Base-by-base conservation (phyloP, 768 basidiomycete species). In the Mycena epipterygia region DNA sequence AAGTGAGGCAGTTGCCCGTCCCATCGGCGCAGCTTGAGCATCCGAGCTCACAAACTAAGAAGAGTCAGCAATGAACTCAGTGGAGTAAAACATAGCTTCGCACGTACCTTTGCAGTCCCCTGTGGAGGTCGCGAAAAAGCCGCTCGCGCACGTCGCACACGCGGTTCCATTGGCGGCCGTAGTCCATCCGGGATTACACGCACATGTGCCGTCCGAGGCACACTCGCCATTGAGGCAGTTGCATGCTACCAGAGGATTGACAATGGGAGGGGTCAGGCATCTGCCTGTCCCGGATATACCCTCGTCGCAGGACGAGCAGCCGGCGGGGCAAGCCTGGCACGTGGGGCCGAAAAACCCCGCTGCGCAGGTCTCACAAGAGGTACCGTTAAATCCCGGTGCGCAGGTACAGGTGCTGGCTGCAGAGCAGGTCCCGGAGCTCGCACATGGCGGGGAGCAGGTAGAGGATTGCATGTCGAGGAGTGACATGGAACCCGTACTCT, bases 191-290 rank as follows among this genome's bases (percentile, higher is more conserved):
- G 89, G 77, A 73, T 91, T 91, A 77, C 95, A 97, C 5, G 87
- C 79, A 75, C 95, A 96, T 70, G 91, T 88, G 0, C 93, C 91
- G 64, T 88, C 87, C 0, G 86, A 72, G 2, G 87, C 87, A 79
- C 95, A 97, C 51, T 89, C 79, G 2, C 95, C 95, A 74, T 96
- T 96, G 57, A 91, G 71, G 76, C 95, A 97, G 75, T 95, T 92
- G 80, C 95, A 97, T 2, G 86, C 86, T 39, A 88, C 86, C 3
- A 92, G 88, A 3, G 85, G 82, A 72, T 90, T 89, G 39, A 80
- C 76, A 32, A 89, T 82, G 0, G 80, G 75, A 5, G 88, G 79
- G 13, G 81, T 79, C 65, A 94, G 84, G 78, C 96, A 97, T 48
- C 84, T 84, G 0, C 96, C 96, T 0, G 89, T 86, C 0, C 95